Conservation (phyloP, 768 basidiomycete species). For the Termitomyces sp. region DNA sequence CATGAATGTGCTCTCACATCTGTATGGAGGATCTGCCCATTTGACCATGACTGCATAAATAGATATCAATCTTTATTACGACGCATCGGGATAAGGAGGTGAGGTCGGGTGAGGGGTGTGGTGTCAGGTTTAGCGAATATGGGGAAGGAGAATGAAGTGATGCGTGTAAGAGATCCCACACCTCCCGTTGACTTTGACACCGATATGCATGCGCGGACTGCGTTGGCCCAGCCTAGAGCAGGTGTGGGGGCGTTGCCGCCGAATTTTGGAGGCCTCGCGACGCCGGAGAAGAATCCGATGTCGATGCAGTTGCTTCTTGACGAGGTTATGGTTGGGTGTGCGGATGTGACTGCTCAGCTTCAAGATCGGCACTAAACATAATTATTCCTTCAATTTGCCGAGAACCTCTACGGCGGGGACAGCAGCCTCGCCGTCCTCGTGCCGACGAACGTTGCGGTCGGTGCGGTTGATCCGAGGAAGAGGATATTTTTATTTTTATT, state of each 20-base stretch:
- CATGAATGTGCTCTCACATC: too few relatives aligned
- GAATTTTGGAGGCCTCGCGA: too few relatives aligned
- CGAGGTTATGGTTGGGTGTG: too few relatives aligned
- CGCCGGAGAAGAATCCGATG: too few relatives aligned
- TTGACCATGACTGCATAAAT: too few relatives aligned
- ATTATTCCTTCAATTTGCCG: not conserved
- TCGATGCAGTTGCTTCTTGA: too few relatives aligned
- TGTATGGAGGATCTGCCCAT: too few relatives aligned
- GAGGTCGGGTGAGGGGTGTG: conserved; percentile 7
- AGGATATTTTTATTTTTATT: too few relatives aligned
- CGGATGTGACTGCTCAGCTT: too few relatives aligned
- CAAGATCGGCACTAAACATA: conserved; percentile 26
- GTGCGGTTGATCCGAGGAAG: conserved; percentile 82
- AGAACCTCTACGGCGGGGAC: not conserved
- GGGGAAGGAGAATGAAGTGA: conserved; percentile 4
- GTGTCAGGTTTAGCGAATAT: conserved; percentile 16
- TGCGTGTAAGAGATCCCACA: conserved; percentile 16
- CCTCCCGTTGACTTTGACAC: too few relatives aligned
- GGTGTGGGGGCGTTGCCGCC: conserved; percentile 50
- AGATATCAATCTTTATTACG: too few relatives aligned
- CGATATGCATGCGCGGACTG: conserved; percentile 66
- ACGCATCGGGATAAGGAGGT: conserved; percentile 45
- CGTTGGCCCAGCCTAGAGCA: conserved; percentile 29
- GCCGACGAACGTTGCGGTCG: conserved; percentile 78
- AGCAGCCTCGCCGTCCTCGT: conserved; percentile 33